phyloP scores from a whole-genome alignment of 2,329 filamentous ascomycete species.

The Fusarium sp. region DNA sequence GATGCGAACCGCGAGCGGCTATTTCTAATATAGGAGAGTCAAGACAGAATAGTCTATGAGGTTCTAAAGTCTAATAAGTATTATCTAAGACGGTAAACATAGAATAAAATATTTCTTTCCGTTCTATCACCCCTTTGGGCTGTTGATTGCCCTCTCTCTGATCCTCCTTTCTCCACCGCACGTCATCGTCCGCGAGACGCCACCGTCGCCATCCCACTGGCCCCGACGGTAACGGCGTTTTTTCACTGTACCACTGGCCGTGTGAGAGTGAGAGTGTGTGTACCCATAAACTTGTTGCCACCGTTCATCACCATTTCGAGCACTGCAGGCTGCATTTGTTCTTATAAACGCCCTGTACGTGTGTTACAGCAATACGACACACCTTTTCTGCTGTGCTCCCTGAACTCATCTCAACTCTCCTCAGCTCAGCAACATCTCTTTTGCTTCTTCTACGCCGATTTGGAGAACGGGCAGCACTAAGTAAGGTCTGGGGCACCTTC shows the following conservation, averaged over 20 bases:
- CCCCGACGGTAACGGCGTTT: conserved; percentile 28
- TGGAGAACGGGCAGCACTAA: neutral
- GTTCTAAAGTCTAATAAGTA: neutral
- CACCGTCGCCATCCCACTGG: conserved; percentile 36
- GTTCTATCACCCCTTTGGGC: neutral
- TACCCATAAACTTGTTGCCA: conserved; percentile 21
- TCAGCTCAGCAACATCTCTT: neutral
- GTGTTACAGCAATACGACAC: conserved; percentile 5
- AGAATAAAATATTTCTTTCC: neutral
- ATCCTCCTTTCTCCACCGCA: conserved; percentile 28
- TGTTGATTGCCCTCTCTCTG: neutral
- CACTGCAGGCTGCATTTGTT: neutral
- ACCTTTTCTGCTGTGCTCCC: neutral
- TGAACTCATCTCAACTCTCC: neutral
- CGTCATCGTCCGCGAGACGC: conserved; percentile 41
- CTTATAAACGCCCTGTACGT: conserved; percentile 11
- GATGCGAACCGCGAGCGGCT: neutral
- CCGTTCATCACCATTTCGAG: conserved; percentile 21
- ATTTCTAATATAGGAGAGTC: conserved; percentile 1
- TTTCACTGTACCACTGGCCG: neutral
- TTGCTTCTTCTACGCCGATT: neutral
- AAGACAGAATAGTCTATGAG: neutral
- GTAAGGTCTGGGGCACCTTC: neutral
- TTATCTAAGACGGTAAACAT: conserved; percentile 1
- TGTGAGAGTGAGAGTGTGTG: neutral